Percentiles rank a stretch among this genome's conserved stretches.
Conservation (phyloP, 1,284 basidiomycete species). For the Ceratobasidium sp. region DNA sequence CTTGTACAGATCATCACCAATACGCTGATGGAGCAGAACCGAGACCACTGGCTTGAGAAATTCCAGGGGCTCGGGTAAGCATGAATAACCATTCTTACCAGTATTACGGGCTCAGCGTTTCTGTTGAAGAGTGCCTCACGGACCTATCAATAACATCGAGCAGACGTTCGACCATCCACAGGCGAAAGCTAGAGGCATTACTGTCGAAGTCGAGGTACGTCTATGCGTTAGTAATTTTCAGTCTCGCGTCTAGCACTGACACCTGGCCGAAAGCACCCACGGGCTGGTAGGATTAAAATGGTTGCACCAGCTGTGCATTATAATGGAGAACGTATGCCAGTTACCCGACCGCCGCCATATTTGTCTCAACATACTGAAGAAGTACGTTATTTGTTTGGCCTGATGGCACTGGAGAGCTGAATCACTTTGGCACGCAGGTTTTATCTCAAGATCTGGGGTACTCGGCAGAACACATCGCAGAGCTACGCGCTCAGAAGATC, state of each 20-base stretch:
- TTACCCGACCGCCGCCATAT: conserved; percentile 84
- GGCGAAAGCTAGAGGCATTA: conserved; percentile 73
- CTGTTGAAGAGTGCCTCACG: conserved; percentile 80
- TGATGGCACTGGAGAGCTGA: neutral
- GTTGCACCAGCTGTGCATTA: conserved; percentile 90
- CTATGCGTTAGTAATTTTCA: conserved; percentile 48
- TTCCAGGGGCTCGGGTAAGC: conserved; percentile 81
- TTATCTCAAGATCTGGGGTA: conserved; percentile 77
- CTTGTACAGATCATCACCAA: conserved; percentile 81
- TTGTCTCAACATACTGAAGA: conserved; percentile 86
- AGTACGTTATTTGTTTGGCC: conserved; percentile 59
- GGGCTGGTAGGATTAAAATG: conserved; percentile 87
- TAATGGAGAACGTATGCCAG: conserved; percentile 84
- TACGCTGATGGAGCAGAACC: conserved; percentile 68
- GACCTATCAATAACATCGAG: conserved; percentile 92
- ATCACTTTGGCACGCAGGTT: conserved; percentile 62
- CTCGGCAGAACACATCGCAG: conserved; percentile 65
- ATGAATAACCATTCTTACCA: neutral
- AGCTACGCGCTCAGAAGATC: conserved; percentile 67
- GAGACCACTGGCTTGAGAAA: conserved; percentile 79
- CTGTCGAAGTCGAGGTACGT: conserved; percentile 72
- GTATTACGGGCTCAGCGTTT: neutral
- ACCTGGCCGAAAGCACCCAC: conserved; percentile 70
- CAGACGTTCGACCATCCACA: conserved; percentile 95
- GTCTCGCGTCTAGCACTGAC: conserved; percentile 35